Conservation (phyloP, 2,329 filamentous ascomycete species). For the Phialocephala subalpina region DNA sequence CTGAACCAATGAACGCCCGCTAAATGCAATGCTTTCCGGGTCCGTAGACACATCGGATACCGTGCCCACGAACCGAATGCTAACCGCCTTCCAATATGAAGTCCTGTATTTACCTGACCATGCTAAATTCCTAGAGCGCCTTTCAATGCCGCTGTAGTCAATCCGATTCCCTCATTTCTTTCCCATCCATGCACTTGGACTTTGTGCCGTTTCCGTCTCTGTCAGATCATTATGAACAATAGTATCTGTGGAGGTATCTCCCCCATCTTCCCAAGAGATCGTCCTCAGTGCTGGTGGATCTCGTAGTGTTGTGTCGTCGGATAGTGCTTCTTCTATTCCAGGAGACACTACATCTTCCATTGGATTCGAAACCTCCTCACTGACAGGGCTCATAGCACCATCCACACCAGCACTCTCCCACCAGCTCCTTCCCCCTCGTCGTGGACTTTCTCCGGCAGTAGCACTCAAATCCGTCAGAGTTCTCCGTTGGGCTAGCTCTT, state of each 20-base stretch:
- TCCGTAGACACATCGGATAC: slow-evolving; percentile 36
- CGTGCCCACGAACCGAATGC: slow-evolving; percentile 12
- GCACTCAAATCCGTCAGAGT: slow-evolving; percentile 33
- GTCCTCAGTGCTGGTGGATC: neutral
- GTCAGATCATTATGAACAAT: neutral
- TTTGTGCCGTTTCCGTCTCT: neutral
- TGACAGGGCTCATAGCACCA: slow-evolving; percentile 36
- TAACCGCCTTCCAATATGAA: neutral
- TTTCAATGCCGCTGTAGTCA: slow-evolving; percentile 29
- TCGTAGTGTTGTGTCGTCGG: neutral
- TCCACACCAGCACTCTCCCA: slow-evolving; percentile 42
- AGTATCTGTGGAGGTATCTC: neutral
- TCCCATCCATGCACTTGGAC: neutral
- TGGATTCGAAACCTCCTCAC: slow-evolving; percentile 36
- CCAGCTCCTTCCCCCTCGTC: slow-evolving; percentile 44
- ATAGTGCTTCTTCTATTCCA: neutral
- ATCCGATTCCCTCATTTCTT: neutral
- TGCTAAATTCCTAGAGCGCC: slow-evolving; percentile 3
- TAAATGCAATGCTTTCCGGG: slow-evolving; percentile 30
- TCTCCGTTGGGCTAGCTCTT: slow-evolving; percentile 52
- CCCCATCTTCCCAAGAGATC: neutral
- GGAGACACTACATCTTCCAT: slow-evolving; percentile 25
- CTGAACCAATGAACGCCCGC: slow-evolving; percentile 10
- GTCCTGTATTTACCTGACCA: neutral
- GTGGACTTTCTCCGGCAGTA: slow-evolving; percentile 10